Evolutionary conservation across 768 basidiomycete species (phyloP).

Genomic region (Termitomyces sp.): DNA sequence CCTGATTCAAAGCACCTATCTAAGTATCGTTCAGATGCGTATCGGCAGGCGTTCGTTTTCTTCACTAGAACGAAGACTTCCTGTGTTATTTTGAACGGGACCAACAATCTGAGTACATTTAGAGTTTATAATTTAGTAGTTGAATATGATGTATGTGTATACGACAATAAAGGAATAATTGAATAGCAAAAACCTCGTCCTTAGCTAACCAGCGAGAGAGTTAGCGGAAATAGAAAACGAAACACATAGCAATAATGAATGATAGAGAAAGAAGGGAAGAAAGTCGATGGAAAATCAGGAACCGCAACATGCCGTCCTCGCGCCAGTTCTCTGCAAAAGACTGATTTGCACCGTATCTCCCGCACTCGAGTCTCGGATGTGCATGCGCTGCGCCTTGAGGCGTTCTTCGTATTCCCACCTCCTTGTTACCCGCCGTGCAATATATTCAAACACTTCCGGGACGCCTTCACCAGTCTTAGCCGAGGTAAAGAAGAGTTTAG

Average conservation of each 20-base stretch:
- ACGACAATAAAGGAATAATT: background rate
- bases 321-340: background rate
- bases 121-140: background rate
- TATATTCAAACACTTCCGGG: constrained; percentile 68
- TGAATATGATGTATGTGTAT: background rate
- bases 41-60: no score
- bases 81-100: background rate
- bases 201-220: background rate
- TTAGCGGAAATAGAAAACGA: background rate
- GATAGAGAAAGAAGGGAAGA: background rate
- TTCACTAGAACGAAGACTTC: background rate
- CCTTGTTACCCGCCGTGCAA: constrained; percentile 55
- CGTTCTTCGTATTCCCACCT: constrained; percentile 67
- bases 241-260: background rate
- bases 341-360: constrained; percentile 33
- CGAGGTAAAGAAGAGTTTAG: constrained; percentile 68
- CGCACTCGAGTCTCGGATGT: constrained; percentile 29
- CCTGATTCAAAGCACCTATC: no score
- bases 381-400: constrained; percentile 38
- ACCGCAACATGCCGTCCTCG: constrained; percentile 8
- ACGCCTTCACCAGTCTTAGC: constrained; percentile 78
- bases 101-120: background rate
- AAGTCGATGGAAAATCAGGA: background rate
- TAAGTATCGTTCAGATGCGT: no score
- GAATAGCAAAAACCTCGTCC: background rate